Evolutionary conservation across 2,329 filamentous ascomycete genomes (phyloP), one percentile per base, ranked within the genome.

Genomic region (Hypoxylon sp.): DNA sequence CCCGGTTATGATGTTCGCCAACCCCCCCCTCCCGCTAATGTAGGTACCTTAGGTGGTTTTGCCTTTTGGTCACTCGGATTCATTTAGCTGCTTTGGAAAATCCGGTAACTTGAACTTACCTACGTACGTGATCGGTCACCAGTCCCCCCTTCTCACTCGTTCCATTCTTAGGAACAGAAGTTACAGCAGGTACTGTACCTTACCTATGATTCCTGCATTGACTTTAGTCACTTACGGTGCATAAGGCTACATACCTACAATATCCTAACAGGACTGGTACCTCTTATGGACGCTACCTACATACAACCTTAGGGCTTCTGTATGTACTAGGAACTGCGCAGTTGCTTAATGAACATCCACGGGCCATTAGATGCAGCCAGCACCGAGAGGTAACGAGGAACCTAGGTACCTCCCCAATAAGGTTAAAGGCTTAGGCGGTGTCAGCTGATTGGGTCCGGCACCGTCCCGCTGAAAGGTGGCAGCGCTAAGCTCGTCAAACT

Each of bases 401-500:
- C n/a, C 51, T n/a, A 45, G 45, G 40, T 45, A 55, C 28, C 11
- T 45, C 24, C 45, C 28, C 46, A 24, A 12, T 54, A 30, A 16
- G 12, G 40, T 52, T 30, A 50, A 55, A 45, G 54, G 61, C 55
- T 63, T 58, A 67, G 62, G 65, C 70, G 66, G 63, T 65, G 65
- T 71, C 69, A 69, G 66, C 66, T 73, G 70, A 73, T 73, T 71
- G 69, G 71, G 24, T 46, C 64, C 48, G 64, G n/a, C 36, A 33
- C 40, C 7, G 24, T 18, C 4, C 18, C 53, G 51, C 65, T 59
- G 33, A 51, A 56, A 63, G 59, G 60, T 61, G 53, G 65, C 57
- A 72, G 71, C 71, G 71, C 71, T 73, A 73, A 71, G 32, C 67
- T 70, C 68, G 67, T 68, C 68, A 68, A 67, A 64, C 60, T 63